Evolutionary conservation across 106 monocot species (phyloP).

Genomic region (Platanthera guangdongensis): DNA sequence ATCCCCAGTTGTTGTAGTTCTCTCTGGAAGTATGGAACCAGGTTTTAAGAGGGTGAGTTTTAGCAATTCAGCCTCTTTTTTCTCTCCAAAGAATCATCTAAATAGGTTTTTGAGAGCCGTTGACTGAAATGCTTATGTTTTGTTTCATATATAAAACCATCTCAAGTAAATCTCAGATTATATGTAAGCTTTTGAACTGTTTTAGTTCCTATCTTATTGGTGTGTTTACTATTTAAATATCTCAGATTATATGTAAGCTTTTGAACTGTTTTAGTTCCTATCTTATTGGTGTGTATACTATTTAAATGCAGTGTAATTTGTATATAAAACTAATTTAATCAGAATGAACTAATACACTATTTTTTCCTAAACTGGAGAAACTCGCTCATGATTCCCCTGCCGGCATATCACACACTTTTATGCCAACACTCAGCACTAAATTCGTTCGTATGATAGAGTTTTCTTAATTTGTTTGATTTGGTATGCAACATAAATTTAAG

Average conservation of each 20-base stretch:
- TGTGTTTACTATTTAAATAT: too few species aligned
- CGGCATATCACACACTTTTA: neutral
- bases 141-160: neutral
- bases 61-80: neutral
- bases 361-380: neutral
- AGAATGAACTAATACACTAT: neutral
- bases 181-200: neutral
- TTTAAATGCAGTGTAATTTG: neutral
- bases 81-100: too few species aligned
- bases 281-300: neutral
- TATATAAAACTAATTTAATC: neutral
- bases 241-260: neutral
- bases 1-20: constrained; percentile 52
- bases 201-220: neutral
- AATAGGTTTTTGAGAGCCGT: neutral
- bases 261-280: neutral
- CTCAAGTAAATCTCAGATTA: neutral
- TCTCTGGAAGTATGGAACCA: constrained; percentile 58
- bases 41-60: constrained; percentile 47
- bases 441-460: neutral
- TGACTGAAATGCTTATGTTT: neutral
- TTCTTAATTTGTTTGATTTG: neutral
- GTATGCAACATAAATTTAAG: neutral
- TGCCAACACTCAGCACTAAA: neutral
- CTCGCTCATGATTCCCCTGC: neutral